These are phyloP conservation scores for Aschersonia sp. DNA, from an alignment of 2,329 filamentous ascomycete species.

Conservation along the genomic window DNA sequence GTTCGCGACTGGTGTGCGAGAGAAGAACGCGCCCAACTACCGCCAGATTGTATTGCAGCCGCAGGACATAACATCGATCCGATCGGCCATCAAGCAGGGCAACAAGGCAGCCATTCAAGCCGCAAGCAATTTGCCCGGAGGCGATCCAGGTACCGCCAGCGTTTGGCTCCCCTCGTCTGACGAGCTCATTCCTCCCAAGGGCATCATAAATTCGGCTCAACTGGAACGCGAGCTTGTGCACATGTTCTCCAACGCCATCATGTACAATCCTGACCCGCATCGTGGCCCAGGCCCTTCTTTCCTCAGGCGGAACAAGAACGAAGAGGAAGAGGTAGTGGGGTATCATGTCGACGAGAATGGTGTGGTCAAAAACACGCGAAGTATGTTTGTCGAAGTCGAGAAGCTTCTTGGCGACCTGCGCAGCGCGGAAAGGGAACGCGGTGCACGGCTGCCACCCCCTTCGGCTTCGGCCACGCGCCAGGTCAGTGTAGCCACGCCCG, in stretches of 20 bases:
- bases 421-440: conserved; percentile 49
- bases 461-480: conserved; percentile 17
- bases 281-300: conserved; percentile 55
- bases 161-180: conserved; percentile 56
- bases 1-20: conserved; percentile 62
- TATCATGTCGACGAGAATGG: conserved; percentile 69
- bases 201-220: conserved; percentile 86
- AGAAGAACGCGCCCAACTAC: conserved; percentile 64
- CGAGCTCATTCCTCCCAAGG: conserved; percentile 72
- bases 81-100: conserved; percentile 60
- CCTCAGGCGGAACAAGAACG: conserved; percentile 27
- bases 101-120: conserved; percentile 48
- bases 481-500: conserved; percentile 23
- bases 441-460: conserved; percentile 15
- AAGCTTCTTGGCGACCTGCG: conserved; percentile 63
- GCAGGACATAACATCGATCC: conserved; percentile 66
- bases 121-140: conserved; percentile 45
- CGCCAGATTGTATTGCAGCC: conserved; percentile 59
- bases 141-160: conserved; percentile 39
- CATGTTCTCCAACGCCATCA: conserved; percentile 96
- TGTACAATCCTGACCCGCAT: conserved; percentile 85
- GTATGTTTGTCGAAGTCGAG: conserved; percentile 84
- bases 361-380: conserved; percentile 72
- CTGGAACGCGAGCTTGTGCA: conserved; percentile 86
- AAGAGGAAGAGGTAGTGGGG: conserved; percentile 33